Evolutionary conservation across 2,329 filamentous ascomycete genomes (phyloP), one percentile per base, ranked within the genome.

Genomic region (Fusarium tjaetaba): DNA sequence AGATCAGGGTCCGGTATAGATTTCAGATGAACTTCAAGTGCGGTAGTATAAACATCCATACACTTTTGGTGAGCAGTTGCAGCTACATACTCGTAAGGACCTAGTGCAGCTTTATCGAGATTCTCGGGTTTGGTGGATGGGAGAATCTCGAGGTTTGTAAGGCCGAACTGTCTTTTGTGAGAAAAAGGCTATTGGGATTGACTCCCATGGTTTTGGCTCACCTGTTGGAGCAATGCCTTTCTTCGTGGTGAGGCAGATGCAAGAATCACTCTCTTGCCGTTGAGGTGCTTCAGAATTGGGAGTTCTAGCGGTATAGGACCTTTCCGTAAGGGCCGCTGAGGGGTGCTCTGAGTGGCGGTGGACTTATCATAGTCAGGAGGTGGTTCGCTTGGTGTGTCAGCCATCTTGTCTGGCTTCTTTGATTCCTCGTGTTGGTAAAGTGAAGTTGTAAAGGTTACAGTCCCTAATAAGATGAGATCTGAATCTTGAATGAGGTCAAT

Each of bases 21-120:
- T 48, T 81, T 81, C 22, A 84, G 76, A 52, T 86, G 79, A n/a
- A 79, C 81, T 62, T 83, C 80, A 22, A 90, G 76, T 8, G 83
- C 84, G 7, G 80, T 77, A 60, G 84, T 78, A 81, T 91, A 91
- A 15, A 98, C 93, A 51, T 93, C 88, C 48, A 94, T 88, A 57
- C 92, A 93, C 83, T 99, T 99, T 76, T 92, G 89, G 28, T 90
- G 90, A 7, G 96, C 96, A 4, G 96, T 99, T 65, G 92, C 90
- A 20, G 95, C 87, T 26, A 98, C 96, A 85, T 99, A 99, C 84
- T 97, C 95, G 81, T 94, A 93, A 2, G 96, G 94, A 2, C 91
- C 90, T 67, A 96, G 88, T 5, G 84, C 81, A 13, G 85, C 82
- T 82, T 98, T 97, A 77, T 94, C 89, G 61, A 97, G 89, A 84